phyloP scores from a whole-genome alignment of 2,329 filamentous ascomycete species.

The Trichophyton mentagrophytes region DNA sequence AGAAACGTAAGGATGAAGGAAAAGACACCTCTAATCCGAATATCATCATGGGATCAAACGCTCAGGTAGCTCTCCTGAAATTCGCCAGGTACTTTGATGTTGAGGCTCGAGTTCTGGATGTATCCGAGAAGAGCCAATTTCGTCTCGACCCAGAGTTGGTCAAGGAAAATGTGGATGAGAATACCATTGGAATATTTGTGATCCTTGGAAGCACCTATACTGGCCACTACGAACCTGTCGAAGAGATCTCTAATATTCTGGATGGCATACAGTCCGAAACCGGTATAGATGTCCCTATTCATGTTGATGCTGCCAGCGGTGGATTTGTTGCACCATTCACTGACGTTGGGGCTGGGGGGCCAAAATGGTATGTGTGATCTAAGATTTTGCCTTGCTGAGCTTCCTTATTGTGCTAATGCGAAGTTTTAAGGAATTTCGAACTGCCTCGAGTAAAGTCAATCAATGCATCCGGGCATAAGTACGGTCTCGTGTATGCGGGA shows the following conservation, averaged over 20 bases:
- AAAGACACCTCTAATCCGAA: constrained; percentile 55
- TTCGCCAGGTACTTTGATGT: constrained; percentile 64
- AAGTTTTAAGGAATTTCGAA: constrained; percentile 27
- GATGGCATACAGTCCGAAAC: constrained; percentile 50
- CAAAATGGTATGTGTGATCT: constrained; percentile 40
- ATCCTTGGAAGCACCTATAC: constrained; percentile 63
- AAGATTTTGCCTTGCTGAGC: background rate
- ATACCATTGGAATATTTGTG: constrained; percentile 63
- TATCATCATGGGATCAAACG: constrained; percentile 62
- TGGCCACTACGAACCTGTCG: constrained; percentile 59
- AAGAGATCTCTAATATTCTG: constrained; percentile 53
- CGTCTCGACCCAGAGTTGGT: constrained; percentile 52
- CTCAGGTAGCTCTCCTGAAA: constrained; percentile 60
- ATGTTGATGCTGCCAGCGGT: constrained; percentile 32
- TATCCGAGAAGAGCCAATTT: constrained; percentile 48
- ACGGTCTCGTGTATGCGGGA: constrained; percentile 50
- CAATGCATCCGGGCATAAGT: constrained; percentile 42
- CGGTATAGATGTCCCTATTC: constrained; percentile 53
- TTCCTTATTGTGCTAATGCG: background rate
- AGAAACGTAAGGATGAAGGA: constrained; percentile 45
- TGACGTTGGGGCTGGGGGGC: constrained; percentile 29
- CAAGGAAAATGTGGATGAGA: constrained; percentile 57
- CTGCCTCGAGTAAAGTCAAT: constrained; percentile 39
- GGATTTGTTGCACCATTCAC: constrained; percentile 34
- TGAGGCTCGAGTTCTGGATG: constrained; percentile 52